phyloP scores from a whole-genome alignment of 1,284 basidiomycete species.

The Marasmius fiardii region DNA sequence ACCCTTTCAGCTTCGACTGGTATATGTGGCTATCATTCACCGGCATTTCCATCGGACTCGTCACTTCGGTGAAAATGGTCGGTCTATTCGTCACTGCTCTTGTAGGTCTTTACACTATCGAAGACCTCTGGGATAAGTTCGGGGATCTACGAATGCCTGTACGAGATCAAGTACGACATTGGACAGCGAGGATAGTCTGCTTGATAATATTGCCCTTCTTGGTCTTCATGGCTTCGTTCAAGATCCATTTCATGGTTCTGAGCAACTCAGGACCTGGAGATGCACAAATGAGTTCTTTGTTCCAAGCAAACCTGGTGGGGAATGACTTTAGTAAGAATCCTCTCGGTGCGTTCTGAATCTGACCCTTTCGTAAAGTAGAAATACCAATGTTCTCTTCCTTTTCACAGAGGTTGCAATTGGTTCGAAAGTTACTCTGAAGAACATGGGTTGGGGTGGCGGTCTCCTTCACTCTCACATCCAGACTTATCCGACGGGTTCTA shows the following conservation, averaged over 20 bases:
- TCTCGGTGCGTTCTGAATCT: constrained; percentile 46
- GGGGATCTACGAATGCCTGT: constrained; percentile 92
- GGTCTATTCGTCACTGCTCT: constrained; percentile 94
- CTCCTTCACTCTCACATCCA: constrained; percentile 96
- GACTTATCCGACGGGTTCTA: constrained; percentile 89
- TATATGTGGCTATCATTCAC: constrained; percentile 94
- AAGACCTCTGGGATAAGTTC: constrained; percentile 98
- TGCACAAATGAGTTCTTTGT: constrained; percentile 97
- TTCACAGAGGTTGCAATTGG: constrained; percentile 82
- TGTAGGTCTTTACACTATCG: constrained; percentile 94
- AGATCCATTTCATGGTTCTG: constrained; percentile 92
- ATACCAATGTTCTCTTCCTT: constrained; percentile 2
- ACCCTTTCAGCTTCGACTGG: constrained; percentile 94
- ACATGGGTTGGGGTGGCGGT: constrained; percentile 97
- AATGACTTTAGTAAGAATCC: constrained; percentile 92
- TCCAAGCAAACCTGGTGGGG: constrained; percentile 95
- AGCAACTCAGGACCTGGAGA: constrained; percentile 96
- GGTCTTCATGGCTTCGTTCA: constrained; percentile 94
- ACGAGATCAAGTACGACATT: constrained; percentile 89
- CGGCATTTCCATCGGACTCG: constrained; percentile 91
- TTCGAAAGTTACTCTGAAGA: constrained; percentile 92
- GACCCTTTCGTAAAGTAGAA: constrained; percentile 17
- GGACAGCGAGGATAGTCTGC: constrained; percentile 84
- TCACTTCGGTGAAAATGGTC: constrained; percentile 95
- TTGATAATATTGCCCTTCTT: constrained; percentile 88